These are phyloP conservation scores for Stephania cephalantha DNA, from an alignment of 164 flowering plant species.

Conservation along the genomic window DNA sequence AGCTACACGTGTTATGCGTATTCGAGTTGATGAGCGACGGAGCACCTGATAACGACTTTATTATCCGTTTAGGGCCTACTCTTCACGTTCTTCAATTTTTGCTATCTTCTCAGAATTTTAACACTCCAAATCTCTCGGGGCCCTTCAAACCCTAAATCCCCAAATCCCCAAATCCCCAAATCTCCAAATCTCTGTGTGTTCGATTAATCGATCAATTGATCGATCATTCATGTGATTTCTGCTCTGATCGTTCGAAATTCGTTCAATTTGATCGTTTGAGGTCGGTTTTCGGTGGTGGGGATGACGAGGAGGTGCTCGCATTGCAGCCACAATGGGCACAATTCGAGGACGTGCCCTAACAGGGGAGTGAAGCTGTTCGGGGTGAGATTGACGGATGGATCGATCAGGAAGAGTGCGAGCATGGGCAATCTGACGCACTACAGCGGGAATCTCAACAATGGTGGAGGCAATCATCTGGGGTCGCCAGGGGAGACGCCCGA, in stretches of 20 bases:
- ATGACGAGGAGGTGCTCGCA: constrained; percentile 91
- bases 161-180: not conserved
- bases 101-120: not conserved
- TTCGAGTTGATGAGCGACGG: not conserved
- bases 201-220: too few species aligned
- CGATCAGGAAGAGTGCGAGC: constrained; percentile 87
- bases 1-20: not conserved
- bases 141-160: constrained; percentile 4
- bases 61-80: not conserved
- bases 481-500: constrained; percentile 63
- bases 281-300: not conserved
- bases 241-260: not conserved
- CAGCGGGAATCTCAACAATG: constrained; percentile 7
- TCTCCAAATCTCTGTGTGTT: not conserved
- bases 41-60: not conserved
- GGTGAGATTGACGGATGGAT: constrained; percentile 77
- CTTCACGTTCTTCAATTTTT: constrained; percentile 1
- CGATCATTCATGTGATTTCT: not conserved
- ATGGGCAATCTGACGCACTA: constrained; percentile 81
- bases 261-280: not conserved
- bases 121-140: not conserved
- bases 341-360: constrained; percentile 89
- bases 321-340: constrained; percentile 87
- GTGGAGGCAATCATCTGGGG: constrained; percentile 22
- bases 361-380: constrained; percentile 86